Percentiles rank a stretch among this genome's conserved stretches.
phyloP scores from a whole-genome alignment of 192 early-diverging fungal genomes.

The Coemansia sp. region DNA sequence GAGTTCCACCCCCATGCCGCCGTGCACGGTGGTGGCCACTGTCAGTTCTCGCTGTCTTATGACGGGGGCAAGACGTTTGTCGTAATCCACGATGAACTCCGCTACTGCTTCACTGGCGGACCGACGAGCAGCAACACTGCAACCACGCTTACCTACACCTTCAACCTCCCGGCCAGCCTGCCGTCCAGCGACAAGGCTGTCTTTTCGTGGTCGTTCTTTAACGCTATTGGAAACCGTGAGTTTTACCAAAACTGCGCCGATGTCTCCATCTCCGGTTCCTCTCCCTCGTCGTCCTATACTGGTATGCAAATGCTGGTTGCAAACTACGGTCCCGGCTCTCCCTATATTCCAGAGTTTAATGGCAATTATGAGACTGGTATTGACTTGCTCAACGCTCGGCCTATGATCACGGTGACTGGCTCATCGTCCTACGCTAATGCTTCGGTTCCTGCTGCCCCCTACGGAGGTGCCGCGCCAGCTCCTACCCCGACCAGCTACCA shows the following conservation, averaged over 20 bases:
- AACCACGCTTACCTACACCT: slow-evolving; percentile 20
- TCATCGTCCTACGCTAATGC: slow-evolving; percentile 1
- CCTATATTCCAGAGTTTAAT: slow-evolving; percentile 52
- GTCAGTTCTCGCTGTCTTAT: slow-evolving; percentile 63
- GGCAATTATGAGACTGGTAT: slow-evolving; percentile 49
- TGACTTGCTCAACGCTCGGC: slow-evolving; percentile 40
- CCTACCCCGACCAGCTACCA: too few relatives aligned
- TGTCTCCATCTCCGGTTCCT: slow-evolving; percentile 41
- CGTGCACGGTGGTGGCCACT: slow-evolving; percentile 63
- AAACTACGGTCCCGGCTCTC: slow-evolving; percentile 54
- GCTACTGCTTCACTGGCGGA: slow-evolving; percentile 51
- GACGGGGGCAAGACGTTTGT: slow-evolving; percentile 62
- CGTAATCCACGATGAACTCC: slow-evolving; percentile 57
- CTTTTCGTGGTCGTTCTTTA: slow-evolving; percentile 66
- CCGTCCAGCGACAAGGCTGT: slow-evolving; percentile 50
- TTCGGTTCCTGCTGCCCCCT: background rate
- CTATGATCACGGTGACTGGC: slow-evolving; percentile 46
- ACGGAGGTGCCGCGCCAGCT: background rate
- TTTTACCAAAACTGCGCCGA: slow-evolving; percentile 66
- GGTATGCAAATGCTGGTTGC: slow-evolving; percentile 51
- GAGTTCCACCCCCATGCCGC: slow-evolving; percentile 49
- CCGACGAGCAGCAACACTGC: slow-evolving; percentile 40
- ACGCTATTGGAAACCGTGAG: slow-evolving; percentile 65
- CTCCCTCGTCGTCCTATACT: slow-evolving; percentile 5
- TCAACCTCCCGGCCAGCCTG: slow-evolving; percentile 53